Base-by-base conservation (phyloP, 179 eudicot genomes). In the Beta macrorhiza region DNA sequence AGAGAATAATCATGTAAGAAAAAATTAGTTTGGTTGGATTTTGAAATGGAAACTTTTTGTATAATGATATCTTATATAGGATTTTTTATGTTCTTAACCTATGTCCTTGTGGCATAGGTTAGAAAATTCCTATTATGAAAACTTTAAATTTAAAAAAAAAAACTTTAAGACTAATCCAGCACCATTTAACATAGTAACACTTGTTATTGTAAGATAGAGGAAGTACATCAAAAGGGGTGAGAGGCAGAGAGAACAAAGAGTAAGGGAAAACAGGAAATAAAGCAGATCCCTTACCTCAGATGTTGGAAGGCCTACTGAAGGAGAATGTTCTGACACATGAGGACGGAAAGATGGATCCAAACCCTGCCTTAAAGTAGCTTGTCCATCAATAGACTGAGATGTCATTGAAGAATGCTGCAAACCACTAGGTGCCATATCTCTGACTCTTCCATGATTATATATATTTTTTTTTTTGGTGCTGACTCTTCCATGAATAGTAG, bases 231-330 rank as follows among this genome's bases (percentile, higher is more conserved):
- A 4, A 20, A 75, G 10, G 53, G 74, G 25, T 57, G 12, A 37
- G 42, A 58, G 58, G 22, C n/a, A 32, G 56, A 32, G 71, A 25
- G 65, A 16, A 75, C 25, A 67, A 19, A 9, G 63, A 13, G 51
- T 22, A 14, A 80, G 67, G 5, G 70, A 47, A 17, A 58, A 59
- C 3, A 53, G 14, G 19, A 44, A 69, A 44, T 14, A 82, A 44
- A 53, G 56, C n/a, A 71, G 70, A 3, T 14, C 7, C 49, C 7
- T 74, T 82, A 91, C 94, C 90, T 89, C 88, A 81, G 92, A 77
- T 45, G 81, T 63, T 83, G 79, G 77, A 47, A 76, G 67, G 77
- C 82, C 86, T 77, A 84, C 69, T 55, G 89, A 83, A 73, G 83
- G 79, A 78, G 89, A 83, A 81, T 61, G 85, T 78, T 86, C 88